A percentile compares a stretch with the other conserved stretches of the same genome.
These are phyloP conservation scores for Calonectria hongkongensis DNA, from an alignment of 2,329 filamentous ascomycete species.

Conservation along the genomic window DNA sequence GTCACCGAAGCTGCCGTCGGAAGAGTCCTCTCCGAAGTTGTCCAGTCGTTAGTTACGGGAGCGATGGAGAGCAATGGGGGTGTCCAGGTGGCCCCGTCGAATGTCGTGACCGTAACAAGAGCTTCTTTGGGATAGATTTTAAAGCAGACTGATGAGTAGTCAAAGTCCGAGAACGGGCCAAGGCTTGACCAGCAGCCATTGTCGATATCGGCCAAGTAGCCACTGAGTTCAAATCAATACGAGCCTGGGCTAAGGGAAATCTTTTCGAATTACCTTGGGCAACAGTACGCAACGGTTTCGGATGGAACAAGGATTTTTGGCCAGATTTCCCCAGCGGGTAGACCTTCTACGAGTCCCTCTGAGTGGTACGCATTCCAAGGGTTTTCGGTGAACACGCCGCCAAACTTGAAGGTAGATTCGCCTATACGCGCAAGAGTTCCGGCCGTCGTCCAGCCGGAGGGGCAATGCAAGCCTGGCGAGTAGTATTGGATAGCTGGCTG, in stretches of 20 bases:
- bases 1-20: background rate
- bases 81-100: slow-evolving; percentile 40
- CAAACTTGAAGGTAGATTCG: slow-evolving; percentile 5
- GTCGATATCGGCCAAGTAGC: slow-evolving; percentile 30
- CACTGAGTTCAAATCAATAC: slow-evolving; percentile 39
- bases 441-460: slow-evolving; percentile 51
- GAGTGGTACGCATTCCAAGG: background rate
- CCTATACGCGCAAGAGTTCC: slow-evolving; percentile 41
- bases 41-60: slow-evolving; percentile 8
- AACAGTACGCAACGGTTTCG: slow-evolving; percentile 52
- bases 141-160: slow-evolving; percentile 31
- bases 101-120: slow-evolving; percentile 23
- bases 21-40: background rate
- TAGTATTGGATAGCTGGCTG: slow-evolving; percentile 45
- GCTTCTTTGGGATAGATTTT: background rate
- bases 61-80: slow-evolving; percentile 24
- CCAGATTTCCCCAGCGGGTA: slow-evolving; percentile 28
- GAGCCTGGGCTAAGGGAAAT: fast-evolving
- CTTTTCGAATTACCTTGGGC: slow-evolving; percentile 44
- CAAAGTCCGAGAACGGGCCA: slow-evolving; percentile 27
- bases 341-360: background rate
- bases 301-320: slow-evolving; percentile 29
- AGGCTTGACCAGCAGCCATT: slow-evolving; percentile 42
- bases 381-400: slow-evolving; percentile 42
- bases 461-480: slow-evolving; percentile 53